phyloP scores from a whole-genome alignment of 2,329 filamentous ascomycete species.

The Dactylellina leptospora region DNA sequence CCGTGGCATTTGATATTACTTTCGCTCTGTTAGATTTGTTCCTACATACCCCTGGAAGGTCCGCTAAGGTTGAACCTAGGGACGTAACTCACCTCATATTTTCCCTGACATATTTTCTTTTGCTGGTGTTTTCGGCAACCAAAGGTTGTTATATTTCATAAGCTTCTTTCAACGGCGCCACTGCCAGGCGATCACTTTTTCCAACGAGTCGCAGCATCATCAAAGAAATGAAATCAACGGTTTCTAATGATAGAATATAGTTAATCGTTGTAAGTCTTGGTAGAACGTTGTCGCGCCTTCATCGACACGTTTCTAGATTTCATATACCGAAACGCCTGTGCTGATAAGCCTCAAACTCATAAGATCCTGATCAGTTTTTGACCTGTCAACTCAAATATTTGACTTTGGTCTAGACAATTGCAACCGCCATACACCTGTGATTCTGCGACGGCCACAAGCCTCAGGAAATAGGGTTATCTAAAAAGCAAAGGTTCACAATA shows the following conservation, averaged over 20 bases:
- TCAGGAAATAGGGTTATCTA: conserved; percentile 27
- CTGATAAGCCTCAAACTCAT: conserved; percentile 45
- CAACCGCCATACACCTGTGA: not conserved
- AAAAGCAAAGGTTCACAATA: conserved; percentile 50
- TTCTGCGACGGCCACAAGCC: conserved; percentile 11
- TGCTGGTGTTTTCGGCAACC: conserved; percentile 28
- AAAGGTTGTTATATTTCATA: conserved; percentile 44
- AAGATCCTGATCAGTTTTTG: conserved; percentile 32
- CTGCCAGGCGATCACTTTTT: conserved; percentile 41
- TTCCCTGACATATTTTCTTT: conserved; percentile 34
- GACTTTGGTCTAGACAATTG: conserved; percentile 27
- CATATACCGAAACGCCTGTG: conserved; percentile 48
- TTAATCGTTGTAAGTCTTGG: conserved; percentile 41
- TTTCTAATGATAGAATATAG: conserved; percentile 53
- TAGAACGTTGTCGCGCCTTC: conserved; percentile 8
- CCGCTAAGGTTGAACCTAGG: conserved; percentile 24
- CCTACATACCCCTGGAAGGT: conserved; percentile 33
- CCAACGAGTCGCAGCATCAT: conserved; percentile 39
- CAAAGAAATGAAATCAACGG: conserved; percentile 30
- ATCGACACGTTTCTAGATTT: conserved; percentile 25
- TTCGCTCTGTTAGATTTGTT: conserved; percentile 9
- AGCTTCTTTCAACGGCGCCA: conserved; percentile 50
- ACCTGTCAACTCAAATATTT: conserved; percentile 39
- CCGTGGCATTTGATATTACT: conserved; percentile 48
- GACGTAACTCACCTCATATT: conserved; percentile 22